phyloP scores from a whole-genome alignment of 2,329 filamentous ascomycete genomes.

The Aspergillus sp. region DNA sequence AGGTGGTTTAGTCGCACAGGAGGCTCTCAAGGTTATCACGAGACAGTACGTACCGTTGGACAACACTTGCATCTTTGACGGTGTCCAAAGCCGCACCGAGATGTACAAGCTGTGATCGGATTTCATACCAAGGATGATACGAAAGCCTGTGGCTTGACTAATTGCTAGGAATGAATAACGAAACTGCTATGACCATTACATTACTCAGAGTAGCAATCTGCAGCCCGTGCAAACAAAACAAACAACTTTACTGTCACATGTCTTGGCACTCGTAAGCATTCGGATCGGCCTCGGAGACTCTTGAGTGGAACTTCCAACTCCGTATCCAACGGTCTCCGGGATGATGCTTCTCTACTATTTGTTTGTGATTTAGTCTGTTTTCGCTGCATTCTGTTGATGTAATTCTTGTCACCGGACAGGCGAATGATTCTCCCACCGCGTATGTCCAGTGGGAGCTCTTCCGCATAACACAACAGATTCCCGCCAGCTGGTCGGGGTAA shows the following conservation, averaged over 20 bases:
- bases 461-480: neutral
- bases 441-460: neutral
- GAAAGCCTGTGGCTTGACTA: neutral
- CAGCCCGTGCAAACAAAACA: neutral
- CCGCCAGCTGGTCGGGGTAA: neutral
- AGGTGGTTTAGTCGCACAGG: conserved; percentile 92
- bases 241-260: neutral
- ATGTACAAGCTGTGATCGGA: conserved; percentile 41
- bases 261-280: conserved; percentile 3
- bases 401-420: neutral
- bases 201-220: neutral
- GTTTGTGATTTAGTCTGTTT: neutral
- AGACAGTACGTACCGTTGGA: conserved; percentile 60
- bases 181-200: neutral
- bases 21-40: conserved; percentile 78
- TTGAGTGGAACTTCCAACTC: neutral
- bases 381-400: neutral
- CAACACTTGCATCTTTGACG: conserved; percentile 59
- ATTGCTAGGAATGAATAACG: neutral
- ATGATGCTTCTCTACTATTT: neutral
- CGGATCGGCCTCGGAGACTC: neutral
- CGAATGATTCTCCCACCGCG: neutral
- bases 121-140: neutral
- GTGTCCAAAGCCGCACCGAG: conserved; percentile 49
- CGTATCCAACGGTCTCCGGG: neutral